These are phyloP conservation scores for Chenopodium suecicum DNA, from an alignment of 148 eudicot species.

Conservation along the genomic window DNA sequence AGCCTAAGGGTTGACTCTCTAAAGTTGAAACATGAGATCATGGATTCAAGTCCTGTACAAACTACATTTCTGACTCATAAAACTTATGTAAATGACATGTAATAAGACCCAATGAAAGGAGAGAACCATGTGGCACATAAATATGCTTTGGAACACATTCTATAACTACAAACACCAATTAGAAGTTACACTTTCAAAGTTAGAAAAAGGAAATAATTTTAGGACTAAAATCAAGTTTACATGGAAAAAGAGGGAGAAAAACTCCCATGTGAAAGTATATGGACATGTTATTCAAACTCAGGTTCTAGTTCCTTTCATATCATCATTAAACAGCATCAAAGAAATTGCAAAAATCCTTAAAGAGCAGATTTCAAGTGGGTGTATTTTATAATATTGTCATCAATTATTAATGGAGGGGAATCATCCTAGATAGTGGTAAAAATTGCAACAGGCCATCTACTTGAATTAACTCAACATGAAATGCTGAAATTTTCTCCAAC, in stretches of 20 bases:
- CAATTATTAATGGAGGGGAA: background rate
- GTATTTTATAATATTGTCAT: background rate
- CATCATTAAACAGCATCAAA: background rate
- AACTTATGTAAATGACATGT: too few species aligned
- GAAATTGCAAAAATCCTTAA: background rate
- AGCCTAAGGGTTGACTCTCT: too few species aligned
- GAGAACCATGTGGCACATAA: too few species aligned
- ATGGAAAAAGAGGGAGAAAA: too few species aligned
- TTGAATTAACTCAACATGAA: background rate
- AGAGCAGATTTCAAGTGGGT: background rate
- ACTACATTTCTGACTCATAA: too few species aligned
- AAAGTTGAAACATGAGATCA: too few species aligned
- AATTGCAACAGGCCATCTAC: too few species aligned
- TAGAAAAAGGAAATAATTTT: background rate
- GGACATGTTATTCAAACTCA: background rate
- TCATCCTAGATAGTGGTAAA: background rate
- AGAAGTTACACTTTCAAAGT: background rate
- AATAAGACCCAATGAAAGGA: too few species aligned
- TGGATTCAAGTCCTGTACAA: too few species aligned
- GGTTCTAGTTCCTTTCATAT: background rate
- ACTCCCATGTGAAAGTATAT: background rate
- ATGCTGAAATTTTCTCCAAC: background rate
- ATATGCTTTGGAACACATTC: too few species aligned
- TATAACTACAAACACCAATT: too few species aligned
- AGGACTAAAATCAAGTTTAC: too few species aligned